Percentiles rank a stretch among this genome's conserved stretches.
Evolutionary conservation across 139 green algal genomes (phyloP).

Genomic region (Chlorella sp.): DNA sequence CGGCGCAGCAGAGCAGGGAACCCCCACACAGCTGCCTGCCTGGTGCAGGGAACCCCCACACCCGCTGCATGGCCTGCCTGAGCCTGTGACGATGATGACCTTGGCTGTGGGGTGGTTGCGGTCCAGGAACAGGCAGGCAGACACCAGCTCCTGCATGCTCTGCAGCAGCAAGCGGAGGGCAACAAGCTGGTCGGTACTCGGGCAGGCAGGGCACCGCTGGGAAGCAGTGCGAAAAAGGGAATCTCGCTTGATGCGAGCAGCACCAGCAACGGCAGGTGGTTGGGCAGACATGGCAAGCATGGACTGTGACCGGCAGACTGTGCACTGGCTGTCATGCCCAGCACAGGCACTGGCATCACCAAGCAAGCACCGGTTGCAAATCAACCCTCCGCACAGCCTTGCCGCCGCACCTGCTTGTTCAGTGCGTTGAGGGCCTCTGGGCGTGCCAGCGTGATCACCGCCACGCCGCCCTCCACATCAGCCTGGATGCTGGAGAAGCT

Average conservation of each 20-base stretch:
- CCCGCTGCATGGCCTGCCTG: too few species aligned
- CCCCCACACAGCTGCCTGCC: too few species aligned
- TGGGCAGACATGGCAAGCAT: too few species aligned
- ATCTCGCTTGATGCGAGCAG: not conserved
- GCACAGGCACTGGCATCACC: too few species aligned
- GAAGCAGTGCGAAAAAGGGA: not conserved
- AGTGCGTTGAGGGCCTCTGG: slow-evolving; percentile 34
- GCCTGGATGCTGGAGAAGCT: slow-evolving; percentile 19
- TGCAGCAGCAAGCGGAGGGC: not conserved
- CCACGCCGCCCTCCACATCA: not conserved
- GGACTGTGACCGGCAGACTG: too few species aligned
- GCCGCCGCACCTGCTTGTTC: slow-evolving; percentile 9
- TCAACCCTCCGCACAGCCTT: too few species aligned
- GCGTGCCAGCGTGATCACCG: slow-evolving; percentile 4
- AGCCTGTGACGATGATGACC: slow-evolving; percentile 73
- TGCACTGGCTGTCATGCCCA: too few species aligned
- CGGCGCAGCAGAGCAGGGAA: too few species aligned
- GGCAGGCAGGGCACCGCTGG: too few species aligned
- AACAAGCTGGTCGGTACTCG: too few species aligned
- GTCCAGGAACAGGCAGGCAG: slow-evolving; percentile 24
- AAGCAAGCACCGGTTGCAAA: too few species aligned
- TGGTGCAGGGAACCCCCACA: too few species aligned
- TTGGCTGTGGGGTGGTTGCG: slow-evolving; percentile 9
- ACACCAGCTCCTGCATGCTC: slow-evolving; percentile 25
- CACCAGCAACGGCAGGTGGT: not conserved